Evolutionary conservation across 2,329 filamentous ascomycete genomes (phyloP), one percentile per base, ranked within the genome.

Genomic region (Pseudogymnoascus verrucosus): DNA sequence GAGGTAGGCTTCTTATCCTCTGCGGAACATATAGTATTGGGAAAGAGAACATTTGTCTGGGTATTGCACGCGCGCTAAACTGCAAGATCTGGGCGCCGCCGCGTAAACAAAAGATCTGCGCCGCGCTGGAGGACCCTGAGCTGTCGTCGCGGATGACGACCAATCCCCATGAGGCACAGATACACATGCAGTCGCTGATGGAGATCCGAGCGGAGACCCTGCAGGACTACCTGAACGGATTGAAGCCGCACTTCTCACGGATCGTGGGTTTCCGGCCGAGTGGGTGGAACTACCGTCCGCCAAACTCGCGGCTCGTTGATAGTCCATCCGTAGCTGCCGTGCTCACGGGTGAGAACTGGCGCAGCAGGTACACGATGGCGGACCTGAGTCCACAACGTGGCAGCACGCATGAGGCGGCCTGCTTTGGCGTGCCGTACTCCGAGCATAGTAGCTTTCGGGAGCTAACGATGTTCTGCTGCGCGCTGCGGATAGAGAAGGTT

Each of bases 21-120:
- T 96, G 96, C 65, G 95, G 95, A 51, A 99, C 95, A 0, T 99
- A 99, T 77, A 96, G 90, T 69, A 99, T 99, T 71, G 95, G 95
- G 72, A 99, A 99, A 77, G 95, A 99, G 75, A 89, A 93, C 42
- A 93, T 99, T 68, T 98, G 93, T 73, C 81, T 96, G 34, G 93
- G 91, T 47, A 96, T 99, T 67, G 95, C 95, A 3, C 85, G 88
- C 69, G 93, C 93, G 0, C 80, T 99, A 2, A 81, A 86, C 40
- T 90, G 88, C 69, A 96, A 96, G 72, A 98, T 99, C 66, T 99
- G 89, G 72, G 93, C 93, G 0, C 86, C 91, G 1, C 80, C 91
- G 0, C 81, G 83, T 62, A 99, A 99, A 77, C 89, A 91, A 73
- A 86, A 87, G 67, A 91, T 98, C 26, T 93, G 91, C 76, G 82